Base-by-base conservation (phyloP, 306 rosid genomes). In the Cicer pinnatifidum region DNA sequence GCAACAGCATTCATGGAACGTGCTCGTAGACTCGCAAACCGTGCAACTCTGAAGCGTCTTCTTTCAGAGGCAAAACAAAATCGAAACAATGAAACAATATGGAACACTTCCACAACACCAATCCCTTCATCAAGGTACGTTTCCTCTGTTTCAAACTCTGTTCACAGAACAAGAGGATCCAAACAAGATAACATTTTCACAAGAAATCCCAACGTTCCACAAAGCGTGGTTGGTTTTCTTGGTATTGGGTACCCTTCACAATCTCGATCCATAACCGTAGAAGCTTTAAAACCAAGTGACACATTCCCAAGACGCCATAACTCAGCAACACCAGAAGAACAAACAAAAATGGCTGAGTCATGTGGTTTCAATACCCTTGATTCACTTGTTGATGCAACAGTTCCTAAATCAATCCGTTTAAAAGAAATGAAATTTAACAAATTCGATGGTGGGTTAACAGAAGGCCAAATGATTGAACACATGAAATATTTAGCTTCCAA, bases 251-350 rank as follows among this genome's bases (percentile, higher is more conserved):
- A 47, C 3, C 4, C 82, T 1, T 16, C 67, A 10, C 97, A 86
- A 56, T 72, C 86, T 67, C 88, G 99, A 73, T 87, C 97, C 76
- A 86, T 95, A 23, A 86, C 97, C 4, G 93, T 95, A 1, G 93
- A 88, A 70, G 96, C 99, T 1, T 78, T 95, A 76, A 83, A 89
- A 65, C 89, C 85, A 41, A 95, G 99, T 46, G 99, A 95, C 76
- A 90, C 99, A 9, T 95, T 95, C 56, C 82, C 99, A 0, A 85
- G 97, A 10, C 96, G 99, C 74, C 99, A 95, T 66, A 95, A 95
- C 96, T 95, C 99, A 3, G 97, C 93, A 7, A 88, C 97, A 38
- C 91, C 90, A 0, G 93, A 89, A 11, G 97, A 95, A 59, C 99
- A 92, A 64, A 66, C 77, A 65, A 90, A 86, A 72, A 92, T 92